Percentiles rank a stretch among this genome's conserved stretches.
These are phyloP conservation scores for Stylosanthes scabra DNA, from an alignment of 331 rosid genomes.

Conservation along the genomic window DNA sequence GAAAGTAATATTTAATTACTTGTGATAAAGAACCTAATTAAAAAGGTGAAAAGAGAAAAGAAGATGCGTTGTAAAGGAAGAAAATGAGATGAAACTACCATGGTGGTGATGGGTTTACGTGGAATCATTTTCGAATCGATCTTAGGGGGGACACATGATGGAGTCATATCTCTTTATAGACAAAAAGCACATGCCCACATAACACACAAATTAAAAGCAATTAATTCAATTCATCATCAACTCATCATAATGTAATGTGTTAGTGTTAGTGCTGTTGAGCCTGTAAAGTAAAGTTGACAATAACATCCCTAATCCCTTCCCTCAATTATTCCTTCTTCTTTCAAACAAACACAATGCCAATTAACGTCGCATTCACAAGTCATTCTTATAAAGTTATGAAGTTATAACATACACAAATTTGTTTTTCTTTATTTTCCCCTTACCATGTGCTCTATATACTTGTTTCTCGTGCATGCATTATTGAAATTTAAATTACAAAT, in stretches of 20 bases:
- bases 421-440: too few species aligned
- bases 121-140: slow-evolving; percentile 15
- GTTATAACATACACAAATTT: neutral
- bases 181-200: slow-evolving; percentile 36
- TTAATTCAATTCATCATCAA: neutral
- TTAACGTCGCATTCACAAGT: slow-evolving; percentile 46
- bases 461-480: too few species aligned
- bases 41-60: neutral
- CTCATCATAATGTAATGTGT: too few species aligned
- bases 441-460: too few species aligned
- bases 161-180: slow-evolving; percentile 19
- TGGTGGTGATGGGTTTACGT: slow-evolving; percentile 26
- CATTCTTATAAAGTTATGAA: slow-evolving; percentile 41
- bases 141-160: slow-evolving; percentile 35
- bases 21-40: too few species aligned
- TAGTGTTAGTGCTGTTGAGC: slow-evolving; percentile 33
- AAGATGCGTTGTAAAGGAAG: neutral
- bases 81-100: slow-evolving; percentile 10
- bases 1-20: too few species aligned
- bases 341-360: too few species aligned
- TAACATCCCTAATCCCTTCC: neutral
- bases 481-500: too few species aligned
- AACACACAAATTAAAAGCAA: slow-evolving; percentile 32
- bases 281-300: slow-evolving; percentile 29
- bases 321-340: neutral